Evolutionary conservation across 139 green algal genomes (phyloP), one percentile per base, ranked within the genome.

Genomic region (Chloropicon primus): DNA sequence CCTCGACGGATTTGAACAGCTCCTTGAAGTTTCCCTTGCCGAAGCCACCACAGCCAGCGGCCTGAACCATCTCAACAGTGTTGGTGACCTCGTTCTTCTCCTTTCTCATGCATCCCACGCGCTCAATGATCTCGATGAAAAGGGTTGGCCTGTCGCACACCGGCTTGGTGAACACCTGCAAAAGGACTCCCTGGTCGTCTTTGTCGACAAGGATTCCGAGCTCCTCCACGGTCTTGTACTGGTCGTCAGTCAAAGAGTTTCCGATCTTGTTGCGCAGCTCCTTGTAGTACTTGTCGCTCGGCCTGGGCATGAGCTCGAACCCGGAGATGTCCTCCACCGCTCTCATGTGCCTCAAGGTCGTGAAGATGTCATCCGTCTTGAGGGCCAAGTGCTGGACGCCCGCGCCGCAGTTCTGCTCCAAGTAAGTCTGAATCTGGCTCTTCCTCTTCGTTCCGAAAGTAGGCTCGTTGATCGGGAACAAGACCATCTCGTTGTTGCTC

Each of bases 101-200:
- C 22, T 85, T 74, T 1, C 72, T 54, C 82, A 89, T 86, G 88
- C 93, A 98, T 24, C 93, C 93, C 5, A 98, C 83, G 1, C 95
- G 86, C 89, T 99, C 86, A 74, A 99, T 99, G 85, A 99, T 96
- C 86, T 99, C 95, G 53, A 99, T 86, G 78, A 99, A 99, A 24
- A 99, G 71, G 1, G 95, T 99, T 21, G 95, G 91, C 5, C 73
- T 62, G 82, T 92, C 90, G 28, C 86, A 74, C 1, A 88, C 10
- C 10, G 84, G 84, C 23, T 85, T 83, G 0, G 84, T 88, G 78
- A 88, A 88, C 24, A 89, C 84, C 77, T 97, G 95, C 82, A 99
- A 83, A 76, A 99, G 87, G 26, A 97, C 81, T 1, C 95, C 95
- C 86, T 98, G 93, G 83, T 98, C 94, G 81, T 99, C 95, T 54